Base-by-base conservation (phyloP, 768 basidiomycete genomes). In the Lyophyllum semitale region DNA sequence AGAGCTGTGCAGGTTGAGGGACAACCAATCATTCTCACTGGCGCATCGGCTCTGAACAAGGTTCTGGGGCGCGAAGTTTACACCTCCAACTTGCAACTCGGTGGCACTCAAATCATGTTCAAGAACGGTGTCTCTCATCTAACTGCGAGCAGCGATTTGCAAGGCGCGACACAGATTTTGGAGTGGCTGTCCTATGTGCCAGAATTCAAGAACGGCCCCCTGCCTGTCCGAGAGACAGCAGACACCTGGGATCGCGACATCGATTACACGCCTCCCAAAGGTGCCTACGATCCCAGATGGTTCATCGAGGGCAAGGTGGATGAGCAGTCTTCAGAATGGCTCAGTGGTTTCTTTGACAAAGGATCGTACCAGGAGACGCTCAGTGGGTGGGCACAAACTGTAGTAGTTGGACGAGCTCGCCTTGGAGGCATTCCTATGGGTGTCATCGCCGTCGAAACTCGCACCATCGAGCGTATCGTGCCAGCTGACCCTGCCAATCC, bases 81-180 rank as follows among this genome's bases (percentile, higher is more conserved):
- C 71, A 98, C 97, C 8, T 97, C 95, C 51, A 98, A 98, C 72
- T 73, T 99, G 63, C 97, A 98, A 71, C 91, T 99, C 56, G 97
- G 97, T 59, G 97, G 97, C 51, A 98, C 97, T n/a, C 97, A 99
- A 68, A 98, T 99, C 79, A 98, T 99, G 97, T 91, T 94, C 85
- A 98, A 98, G 85, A 99, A 99, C 68, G 97, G 97, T 73, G 92
- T 98, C 52, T 97, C 96, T 4, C 97, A 99, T 70, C 77, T 98
- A 55, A 95, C 93, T 3, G 95, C 97, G 30, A 84, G 84, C 64
- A 98, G 94, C 68, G 97, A 99, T 69, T 77, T 99, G 30, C 93
- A 98, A 71, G 97, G 97, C 55, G 94, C 95, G 15, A 87, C 88
- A 23, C 90, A 95, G 55, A 98, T 98, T 61, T 76, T 98, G 42